A percentile compares a stretch with the other conserved stretches of the same genome.
phyloP scores from a whole-genome alignment of 2,329 filamentous ascomycete genomes.

The Periconia sp. region DNA sequence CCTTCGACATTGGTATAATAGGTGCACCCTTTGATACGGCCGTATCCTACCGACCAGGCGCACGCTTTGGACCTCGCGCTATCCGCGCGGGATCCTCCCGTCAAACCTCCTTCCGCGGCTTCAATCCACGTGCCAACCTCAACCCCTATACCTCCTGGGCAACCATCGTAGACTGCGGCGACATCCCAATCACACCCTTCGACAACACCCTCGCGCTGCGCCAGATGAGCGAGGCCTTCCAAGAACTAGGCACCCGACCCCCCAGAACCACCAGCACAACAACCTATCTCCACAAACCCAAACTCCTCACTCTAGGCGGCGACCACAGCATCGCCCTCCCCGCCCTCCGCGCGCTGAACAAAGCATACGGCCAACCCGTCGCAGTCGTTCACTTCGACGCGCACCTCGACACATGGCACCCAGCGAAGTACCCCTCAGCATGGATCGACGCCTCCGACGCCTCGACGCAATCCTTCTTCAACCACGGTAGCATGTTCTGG shows the following conservation, averaged over 20 bases:
- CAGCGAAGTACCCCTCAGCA: conserved; percentile 73
- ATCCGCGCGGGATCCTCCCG: conserved; percentile 82
- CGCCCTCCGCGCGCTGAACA: conserved; percentile 52
- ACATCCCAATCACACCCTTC: conserved; percentile 83
- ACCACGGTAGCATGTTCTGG: conserved; percentile 92
- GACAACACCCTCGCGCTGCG: conserved; percentile 79
- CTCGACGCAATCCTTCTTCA: conserved; percentile 72
- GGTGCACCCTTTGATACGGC: conserved; percentile 55
- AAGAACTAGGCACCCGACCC: conserved; percentile 62
- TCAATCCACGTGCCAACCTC: conserved; percentile 78
- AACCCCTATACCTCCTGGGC: conserved; percentile 85
- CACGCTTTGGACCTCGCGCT: conserved; percentile 80
- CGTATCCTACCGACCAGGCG: conserved; percentile 48
- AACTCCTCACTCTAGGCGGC: conserved; percentile 52
- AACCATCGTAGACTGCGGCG: conserved; percentile 82
- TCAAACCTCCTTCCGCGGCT: conserved; percentile 77
- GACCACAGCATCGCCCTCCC: conserved; percentile 55
- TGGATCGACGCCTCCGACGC: conserved; percentile 61
- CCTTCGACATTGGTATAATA: conserved; percentile 53
- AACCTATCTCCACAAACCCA: conserved; percentile 47
- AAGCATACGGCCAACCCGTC: conserved; percentile 48
- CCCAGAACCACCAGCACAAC: conserved; percentile 41
- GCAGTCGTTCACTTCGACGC: conserved; percentile 56
- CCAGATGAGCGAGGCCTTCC: conserved; percentile 83
- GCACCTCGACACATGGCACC: conserved; percentile 86